A percentile compares a stretch with the other conserved stretches of the same genome.
These are phyloP conservation scores for Eucalyptus cloeziana DNA, from an alignment of 345 rosid species.

Conservation along the genomic window DNA sequence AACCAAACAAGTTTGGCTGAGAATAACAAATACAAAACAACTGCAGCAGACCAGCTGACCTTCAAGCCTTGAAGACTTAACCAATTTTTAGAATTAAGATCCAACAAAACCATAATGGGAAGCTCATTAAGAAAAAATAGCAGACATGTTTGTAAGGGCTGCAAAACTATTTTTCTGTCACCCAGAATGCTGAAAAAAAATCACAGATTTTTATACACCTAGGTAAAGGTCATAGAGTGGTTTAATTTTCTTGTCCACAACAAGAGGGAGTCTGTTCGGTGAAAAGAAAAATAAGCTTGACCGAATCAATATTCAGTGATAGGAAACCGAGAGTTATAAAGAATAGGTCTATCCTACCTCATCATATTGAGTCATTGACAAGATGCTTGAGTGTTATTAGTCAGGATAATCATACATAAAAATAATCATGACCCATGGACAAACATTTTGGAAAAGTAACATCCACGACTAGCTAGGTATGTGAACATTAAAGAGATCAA, in stretches of 20 bases:
- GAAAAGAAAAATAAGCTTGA: background rate
- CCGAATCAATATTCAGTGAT: background rate
- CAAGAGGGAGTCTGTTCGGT: background rate
- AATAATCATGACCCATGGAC: background rate
- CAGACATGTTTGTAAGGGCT: background rate
- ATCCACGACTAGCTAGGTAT: background rate
- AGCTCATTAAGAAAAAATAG: background rate
- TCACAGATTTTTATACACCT: background rate
- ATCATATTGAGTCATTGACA: background rate
- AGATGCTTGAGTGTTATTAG: background rate
- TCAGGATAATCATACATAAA: background rate
- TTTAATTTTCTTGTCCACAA: background rate
- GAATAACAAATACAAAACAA: background rate
- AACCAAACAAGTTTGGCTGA: background rate
- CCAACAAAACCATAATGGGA: background rate
- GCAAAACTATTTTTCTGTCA: background rate
- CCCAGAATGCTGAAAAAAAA: background rate
- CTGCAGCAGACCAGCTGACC: background rate
- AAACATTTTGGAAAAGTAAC: background rate
- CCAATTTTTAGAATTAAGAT: background rate
- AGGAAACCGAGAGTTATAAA: background rate
- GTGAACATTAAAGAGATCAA: background rate
- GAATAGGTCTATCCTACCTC: background rate
- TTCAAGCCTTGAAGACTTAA: background rate
- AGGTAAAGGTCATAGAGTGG: background rate